These are phyloP conservation scores for Helianthus annuus DNA, from an alignment of 129 eudicot species.

Conservation along the genomic window DNA sequence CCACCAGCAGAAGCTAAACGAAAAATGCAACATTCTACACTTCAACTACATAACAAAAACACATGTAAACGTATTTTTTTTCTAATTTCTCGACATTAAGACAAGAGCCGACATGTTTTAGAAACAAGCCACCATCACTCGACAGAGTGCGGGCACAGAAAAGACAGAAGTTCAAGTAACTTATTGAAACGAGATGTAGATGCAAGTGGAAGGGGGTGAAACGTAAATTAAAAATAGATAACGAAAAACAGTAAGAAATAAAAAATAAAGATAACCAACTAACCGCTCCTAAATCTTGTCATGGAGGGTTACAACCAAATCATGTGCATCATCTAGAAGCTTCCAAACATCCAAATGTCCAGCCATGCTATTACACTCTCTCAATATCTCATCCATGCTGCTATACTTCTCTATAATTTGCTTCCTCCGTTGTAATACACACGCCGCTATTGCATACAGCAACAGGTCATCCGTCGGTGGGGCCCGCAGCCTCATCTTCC, in stretches of 20 bases:
- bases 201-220: background rate
- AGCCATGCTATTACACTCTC: conserved; percentile 84
- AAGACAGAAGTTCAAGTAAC: background rate
- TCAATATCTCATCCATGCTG: conserved; percentile 88
- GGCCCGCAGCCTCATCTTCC: conserved; percentile 62
- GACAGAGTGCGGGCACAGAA: conserved; percentile 35
- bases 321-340: conserved; percentile 86
- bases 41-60: background rate
- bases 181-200: background rate
- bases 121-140: conserved; percentile 40
- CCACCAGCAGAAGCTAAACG: background rate
- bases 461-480: conserved; percentile 84
- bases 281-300: conserved; percentile 54
- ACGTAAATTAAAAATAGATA: background rate
- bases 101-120: conserved; percentile 1
- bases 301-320: conserved; percentile 74
- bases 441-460: conserved; percentile 75
- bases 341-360: conserved; percentile 88
- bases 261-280: background rate
- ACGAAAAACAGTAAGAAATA: too few relatives aligned
- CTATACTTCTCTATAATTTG: conserved; percentile 72
- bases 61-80: background rate
- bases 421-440: conserved; percentile 71
- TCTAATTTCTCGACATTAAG: background rate
- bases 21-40: conserved; percentile 15